phyloP scores from a whole-genome alignment of 2,329 filamentous ascomycete species.

The Ceratocystis cacaofunesta region DNA sequence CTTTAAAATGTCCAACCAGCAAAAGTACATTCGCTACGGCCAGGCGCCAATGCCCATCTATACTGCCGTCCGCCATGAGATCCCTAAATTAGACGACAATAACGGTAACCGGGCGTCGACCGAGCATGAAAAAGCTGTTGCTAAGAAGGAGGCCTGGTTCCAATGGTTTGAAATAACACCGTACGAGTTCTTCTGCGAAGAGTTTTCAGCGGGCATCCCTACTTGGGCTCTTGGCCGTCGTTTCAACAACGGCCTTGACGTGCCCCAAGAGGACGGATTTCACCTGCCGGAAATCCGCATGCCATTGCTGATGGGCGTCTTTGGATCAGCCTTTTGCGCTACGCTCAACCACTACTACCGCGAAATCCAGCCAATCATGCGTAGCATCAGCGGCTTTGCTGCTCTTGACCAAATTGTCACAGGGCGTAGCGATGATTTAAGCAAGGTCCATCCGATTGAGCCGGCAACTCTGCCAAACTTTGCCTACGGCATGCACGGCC shows the following conservation, averaged over 20 bases:
- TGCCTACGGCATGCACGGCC: conserved; percentile 62
- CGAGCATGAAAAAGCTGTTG: conserved; percentile 37
- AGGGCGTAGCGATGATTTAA: conserved; percentile 66
- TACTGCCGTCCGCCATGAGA: conserved; percentile 88
- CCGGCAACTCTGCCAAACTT: conserved; percentile 86
- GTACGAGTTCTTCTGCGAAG: conserved; percentile 91
- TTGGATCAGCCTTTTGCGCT: conserved; percentile 90
- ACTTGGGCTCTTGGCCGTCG: conserved; percentile 82
- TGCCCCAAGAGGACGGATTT: conserved; percentile 46
- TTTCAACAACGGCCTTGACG: conserved; percentile 57
- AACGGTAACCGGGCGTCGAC: conserved; percentile 19
- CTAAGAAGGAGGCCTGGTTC: conserved; percentile 65
- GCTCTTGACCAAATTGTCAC: conserved; percentile 71
- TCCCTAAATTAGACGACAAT: conserved; percentile 40
- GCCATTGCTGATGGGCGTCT: conserved; percentile 81
- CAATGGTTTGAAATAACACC: conserved; percentile 96
- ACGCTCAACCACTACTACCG: conserved; percentile 93
- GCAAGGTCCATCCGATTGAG: conserved; percentile 88
- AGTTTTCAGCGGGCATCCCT: conserved; percentile 79
- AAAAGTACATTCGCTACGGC: conserved; percentile 58
- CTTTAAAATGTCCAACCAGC: conserved; percentile 83
- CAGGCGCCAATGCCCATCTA: conserved; percentile 85
- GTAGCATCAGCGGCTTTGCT: conserved; percentile 56
- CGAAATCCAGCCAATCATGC: conserved; percentile 72
- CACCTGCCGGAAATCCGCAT: conserved; percentile 73